These are phyloP conservation scores for Xanthoparmelia taractica DNA, from an alignment of 495 filamentous ascomycete species.

Conservation along the genomic window DNA sequence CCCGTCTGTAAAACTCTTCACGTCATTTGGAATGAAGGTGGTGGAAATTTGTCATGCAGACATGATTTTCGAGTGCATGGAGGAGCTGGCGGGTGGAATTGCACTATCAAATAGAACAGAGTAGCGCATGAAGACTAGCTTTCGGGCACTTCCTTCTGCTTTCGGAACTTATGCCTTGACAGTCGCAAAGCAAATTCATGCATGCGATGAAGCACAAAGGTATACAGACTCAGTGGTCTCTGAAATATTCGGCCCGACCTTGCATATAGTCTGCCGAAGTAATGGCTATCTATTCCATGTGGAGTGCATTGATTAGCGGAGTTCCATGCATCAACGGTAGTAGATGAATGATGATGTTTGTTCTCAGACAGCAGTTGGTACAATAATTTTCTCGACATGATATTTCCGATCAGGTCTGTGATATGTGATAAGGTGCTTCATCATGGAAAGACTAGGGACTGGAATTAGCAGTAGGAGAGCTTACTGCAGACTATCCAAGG, in stretches of 20 bases:
- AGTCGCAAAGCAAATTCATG: no score
- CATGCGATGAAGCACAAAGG: background rate
- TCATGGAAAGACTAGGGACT: slow-evolving; percentile 31
- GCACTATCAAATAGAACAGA: background rate
- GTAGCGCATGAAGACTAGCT: background rate
- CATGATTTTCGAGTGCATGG: background rate
- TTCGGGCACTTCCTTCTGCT: background rate
- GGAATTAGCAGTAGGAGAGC: background rate
- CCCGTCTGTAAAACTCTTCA: no score
- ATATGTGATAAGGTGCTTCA: slow-evolving; percentile 43
- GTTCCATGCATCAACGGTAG: background rate
- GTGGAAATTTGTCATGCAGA: no score
- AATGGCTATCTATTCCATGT: background rate
- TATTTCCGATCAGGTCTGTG: slow-evolving; percentile 53
- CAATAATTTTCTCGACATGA: slow-evolving; percentile 40
- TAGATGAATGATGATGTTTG: background rate
- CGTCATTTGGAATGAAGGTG: no score
- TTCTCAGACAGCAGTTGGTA: slow-evolving; percentile 46
- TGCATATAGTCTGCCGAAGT: background rate
- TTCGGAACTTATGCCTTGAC: no score
- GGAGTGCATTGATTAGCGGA: background rate
- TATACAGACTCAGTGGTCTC: background rate
- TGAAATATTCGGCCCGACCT: background rate
- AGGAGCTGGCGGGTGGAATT: background rate
- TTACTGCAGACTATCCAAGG: background rate